Percentiles rank a stretch among this genome's conserved stretches.
Evolutionary conservation across 164 flowering plant species (phyloP).

Genomic region (grape (Vitis vinifera)): DNA sequence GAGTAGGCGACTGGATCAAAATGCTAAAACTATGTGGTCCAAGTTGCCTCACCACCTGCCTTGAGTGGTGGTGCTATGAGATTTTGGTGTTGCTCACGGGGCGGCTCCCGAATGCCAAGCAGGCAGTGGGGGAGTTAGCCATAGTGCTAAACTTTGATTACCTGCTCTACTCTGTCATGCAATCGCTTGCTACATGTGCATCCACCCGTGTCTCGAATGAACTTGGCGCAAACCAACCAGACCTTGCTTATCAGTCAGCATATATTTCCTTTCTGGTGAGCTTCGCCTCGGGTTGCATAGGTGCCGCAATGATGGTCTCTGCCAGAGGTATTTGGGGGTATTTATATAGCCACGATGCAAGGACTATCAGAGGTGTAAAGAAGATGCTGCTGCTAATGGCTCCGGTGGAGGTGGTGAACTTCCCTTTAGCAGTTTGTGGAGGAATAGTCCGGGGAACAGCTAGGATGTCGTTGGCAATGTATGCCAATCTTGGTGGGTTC

Average conservation of each 20-base stretch:
- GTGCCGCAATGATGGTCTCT: slow-evolving; percentile 54
- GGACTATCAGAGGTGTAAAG: slow-evolving; percentile 55
- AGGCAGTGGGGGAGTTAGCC: slow-evolving; percentile 60
- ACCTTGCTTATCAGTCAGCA: slow-evolving; percentile 47
- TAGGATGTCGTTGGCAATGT: slow-evolving; percentile 64
- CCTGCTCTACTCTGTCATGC: slow-evolving; percentile 78
- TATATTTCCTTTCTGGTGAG: slow-evolving; percentile 41
- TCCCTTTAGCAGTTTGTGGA: slow-evolving; percentile 73
- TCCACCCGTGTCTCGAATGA: slow-evolving; percentile 83
- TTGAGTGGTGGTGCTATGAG: slow-evolving; percentile 98
- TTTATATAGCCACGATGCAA: slow-evolving; percentile 60
- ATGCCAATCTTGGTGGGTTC: slow-evolving; percentile 73
- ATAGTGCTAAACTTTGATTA: slow-evolving; percentile 88
- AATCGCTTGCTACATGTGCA: slow-evolving; percentile 66
- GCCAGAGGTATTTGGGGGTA: slow-evolving; percentile 71
- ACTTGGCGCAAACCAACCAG: slow-evolving; percentile 63
- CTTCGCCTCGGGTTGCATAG: slow-evolving; percentile 42
- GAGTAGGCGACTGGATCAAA: slow-evolving; percentile 50
- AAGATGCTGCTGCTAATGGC: slow-evolving; percentile 77
- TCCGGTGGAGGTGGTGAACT: slow-evolving; percentile 67
- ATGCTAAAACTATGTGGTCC: slow-evolving; percentile 62
- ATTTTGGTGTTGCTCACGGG: slow-evolving; percentile 78
- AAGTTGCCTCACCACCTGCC: slow-evolving; percentile 87
- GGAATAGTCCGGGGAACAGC: slow-evolving; percentile 91
- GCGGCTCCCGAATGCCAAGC: slow-evolving; percentile 53